Conservation (phyloP, 2,329 filamentous ascomycete genomes). For the Alternaria ethzedia region DNA sequence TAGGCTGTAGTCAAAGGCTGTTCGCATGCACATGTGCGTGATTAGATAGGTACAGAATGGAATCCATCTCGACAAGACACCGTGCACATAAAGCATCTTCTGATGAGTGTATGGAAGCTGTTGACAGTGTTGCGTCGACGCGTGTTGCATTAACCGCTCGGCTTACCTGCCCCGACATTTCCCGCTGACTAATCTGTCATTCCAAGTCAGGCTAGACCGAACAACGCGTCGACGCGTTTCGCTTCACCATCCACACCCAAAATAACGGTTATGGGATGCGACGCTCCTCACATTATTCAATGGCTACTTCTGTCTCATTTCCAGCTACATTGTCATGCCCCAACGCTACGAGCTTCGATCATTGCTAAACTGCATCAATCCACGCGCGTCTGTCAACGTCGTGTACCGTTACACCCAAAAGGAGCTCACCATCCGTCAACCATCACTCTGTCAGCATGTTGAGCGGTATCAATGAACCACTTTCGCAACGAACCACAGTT, state of each 20-base stretch:
- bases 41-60: not conserved
- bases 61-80: not conserved
- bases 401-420: not conserved
- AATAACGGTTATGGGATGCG: not conserved
- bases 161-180: not conserved
- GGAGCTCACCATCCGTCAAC: not conserved
- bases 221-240: not conserved
- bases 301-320: not conserved
- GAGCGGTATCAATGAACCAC: fast-evolving
- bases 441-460: not conserved
- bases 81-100: not conserved
- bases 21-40: not conserved
- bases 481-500: not conserved
- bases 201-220: not conserved
- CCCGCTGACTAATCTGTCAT: not conserved
- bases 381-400: not conserved
- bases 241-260: not conserved
- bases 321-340: not conserved
- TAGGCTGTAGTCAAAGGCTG: not conserved
- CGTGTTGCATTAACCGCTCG: not conserved
- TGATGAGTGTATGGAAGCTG: not conserved
- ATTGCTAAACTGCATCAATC: not conserved
- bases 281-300: not conserved
- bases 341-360: not conserved
- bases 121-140: not conserved